Base-by-base conservation (phyloP, 768 basidiomycete genomes). In the Trametes gibbosa region DNA sequence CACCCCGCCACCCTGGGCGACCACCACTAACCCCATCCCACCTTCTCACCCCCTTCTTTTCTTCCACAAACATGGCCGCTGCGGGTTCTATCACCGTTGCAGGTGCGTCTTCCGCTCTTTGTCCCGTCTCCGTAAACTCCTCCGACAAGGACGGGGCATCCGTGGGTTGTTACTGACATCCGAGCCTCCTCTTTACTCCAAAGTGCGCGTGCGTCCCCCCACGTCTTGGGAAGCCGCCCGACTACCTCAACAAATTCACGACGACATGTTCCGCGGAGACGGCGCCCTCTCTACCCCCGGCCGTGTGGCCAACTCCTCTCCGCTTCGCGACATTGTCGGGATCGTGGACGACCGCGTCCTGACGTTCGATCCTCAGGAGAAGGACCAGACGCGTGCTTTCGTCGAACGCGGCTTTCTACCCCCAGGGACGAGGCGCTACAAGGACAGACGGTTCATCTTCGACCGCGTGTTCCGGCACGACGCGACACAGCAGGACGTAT, bases 391-490 rank as follows among this genome's bases (percentile, higher is more conserved):
- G 25, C 81, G 81, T 39, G 84, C 91, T 0, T 94, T 95, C 71
- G 80, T 90, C 60, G 90, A 93, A 70, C 82, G 90, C 16, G 92
- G 92, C 8, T 92, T 92, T 67, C 66, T 92, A 65, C 90, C 90
- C 37, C 90, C 90, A 0, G 88, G 92, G 45, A 91, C 90, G 42
- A 95, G 94, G 71, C 84, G 95, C 62, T 95, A 96, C 79, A 98
- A 98, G 73, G 95, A 98, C 75, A 89, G 89, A 70, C 83, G 95
- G 63, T 99, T 97, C 76, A 93, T 96, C 81, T 99, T 98, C 72
- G 97, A 99, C 74, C 84, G 81, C 53, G 95, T 99, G 40, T 96
- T 97, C 69, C 82, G 86, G 63, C 84, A 87, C 69, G 84, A 89
- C 47, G 83, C 90, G 43, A 79, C 77, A 19, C 97, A 99, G 74